phyloP scores from a whole-genome alignment of 768 basidiomycete species.

The Lanmaoa rubissima region DNA sequence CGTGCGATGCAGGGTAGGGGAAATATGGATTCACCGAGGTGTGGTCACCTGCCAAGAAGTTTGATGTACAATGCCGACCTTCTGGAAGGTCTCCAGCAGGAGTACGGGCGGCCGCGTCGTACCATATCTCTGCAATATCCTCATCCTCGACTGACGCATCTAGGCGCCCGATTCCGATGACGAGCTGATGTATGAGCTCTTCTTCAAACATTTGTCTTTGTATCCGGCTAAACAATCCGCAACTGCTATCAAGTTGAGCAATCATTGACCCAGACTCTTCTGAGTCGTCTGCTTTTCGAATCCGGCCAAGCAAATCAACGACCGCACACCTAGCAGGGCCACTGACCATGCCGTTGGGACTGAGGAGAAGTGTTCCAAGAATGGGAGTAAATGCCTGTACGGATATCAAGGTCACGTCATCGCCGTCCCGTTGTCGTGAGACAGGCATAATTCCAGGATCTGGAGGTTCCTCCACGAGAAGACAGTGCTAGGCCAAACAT shows the following conservation, averaged over 20 bases:
- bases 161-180: slow-evolving; percentile 85
- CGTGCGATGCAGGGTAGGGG: slow-evolving; percentile 38
- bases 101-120: slow-evolving; percentile 32
- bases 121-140: slow-evolving; percentile 34
- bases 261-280: slow-evolving; percentile 37
- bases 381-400: slow-evolving; percentile 91
- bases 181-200: slow-evolving; percentile 82
- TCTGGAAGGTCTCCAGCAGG: slow-evolving; percentile 30
- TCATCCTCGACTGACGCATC: slow-evolving; percentile 41
- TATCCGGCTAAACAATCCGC: slow-evolving; percentile 48
- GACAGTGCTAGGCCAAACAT: slow-evolving; percentile 52
- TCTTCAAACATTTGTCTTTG: slow-evolving; percentile 70
- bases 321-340: slow-evolving; percentile 72
- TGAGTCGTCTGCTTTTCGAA: slow-evolving; percentile 57
- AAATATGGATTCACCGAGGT: slow-evolving; percentile 51
- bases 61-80: slow-evolving; percentile 13
- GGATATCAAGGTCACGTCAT: slow-evolving; percentile 49
- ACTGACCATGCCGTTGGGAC: slow-evolving; percentile 70
- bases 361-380: slow-evolving; percentile 83
- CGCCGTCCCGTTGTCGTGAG: slow-evolving; percentile 12
- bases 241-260: slow-evolving; percentile 28
- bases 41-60: slow-evolving; percentile 6
- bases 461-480: slow-evolving; percentile 50
- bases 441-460: slow-evolving; percentile 15
- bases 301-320: slow-evolving; percentile 71